Conservation (phyloP, 306 rosid species). For the Vachellia pachyceras region DNA sequence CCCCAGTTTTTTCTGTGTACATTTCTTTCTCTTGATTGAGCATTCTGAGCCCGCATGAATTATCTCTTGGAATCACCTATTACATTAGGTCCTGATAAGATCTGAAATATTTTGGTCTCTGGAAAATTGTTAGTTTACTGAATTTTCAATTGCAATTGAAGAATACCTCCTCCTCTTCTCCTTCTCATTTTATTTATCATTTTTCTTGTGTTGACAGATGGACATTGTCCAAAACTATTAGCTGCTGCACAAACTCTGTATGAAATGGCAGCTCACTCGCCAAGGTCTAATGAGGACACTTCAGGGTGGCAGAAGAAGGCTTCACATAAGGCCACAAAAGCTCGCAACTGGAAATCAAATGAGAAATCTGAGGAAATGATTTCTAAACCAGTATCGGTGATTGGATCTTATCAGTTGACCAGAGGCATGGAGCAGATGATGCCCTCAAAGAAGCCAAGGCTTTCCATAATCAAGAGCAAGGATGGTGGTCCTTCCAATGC, state of each 20-base stretch:
- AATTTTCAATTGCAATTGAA: slow-evolving; percentile 34
- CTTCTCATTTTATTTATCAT: slow-evolving; percentile 16
- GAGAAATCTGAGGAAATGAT: slow-evolving; percentile 64
- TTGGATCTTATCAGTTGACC: slow-evolving; percentile 49
- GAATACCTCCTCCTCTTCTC: not conserved
- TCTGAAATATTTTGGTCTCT: not conserved
- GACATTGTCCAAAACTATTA: slow-evolving; percentile 58
- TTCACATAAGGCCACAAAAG: slow-evolving; percentile 73
- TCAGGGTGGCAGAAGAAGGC: slow-evolving; percentile 82
- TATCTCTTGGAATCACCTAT: not conserved
- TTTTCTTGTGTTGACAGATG: slow-evolving; percentile 66
- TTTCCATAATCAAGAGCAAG: slow-evolving; percentile 55
- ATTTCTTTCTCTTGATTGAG: not conserved
- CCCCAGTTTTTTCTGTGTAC: not conserved
- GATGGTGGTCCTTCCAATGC: slow-evolving; percentile 50
- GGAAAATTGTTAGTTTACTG: not conserved
- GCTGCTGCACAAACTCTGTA: slow-evolving; percentile 79
- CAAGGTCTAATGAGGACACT: slow-evolving; percentile 57
- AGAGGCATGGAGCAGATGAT: slow-evolving; percentile 54
- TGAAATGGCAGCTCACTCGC: slow-evolving; percentile 63
- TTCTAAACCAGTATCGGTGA: slow-evolving; percentile 40
- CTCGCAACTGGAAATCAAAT: slow-evolving; percentile 62
- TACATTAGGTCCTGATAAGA: not conserved
- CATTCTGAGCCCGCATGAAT: not conserved
- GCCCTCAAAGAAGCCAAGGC: slow-evolving; percentile 78